phyloP scores from a whole-genome alignment of 305 asterid genomes.

The Salvia sclarea region DNA sequence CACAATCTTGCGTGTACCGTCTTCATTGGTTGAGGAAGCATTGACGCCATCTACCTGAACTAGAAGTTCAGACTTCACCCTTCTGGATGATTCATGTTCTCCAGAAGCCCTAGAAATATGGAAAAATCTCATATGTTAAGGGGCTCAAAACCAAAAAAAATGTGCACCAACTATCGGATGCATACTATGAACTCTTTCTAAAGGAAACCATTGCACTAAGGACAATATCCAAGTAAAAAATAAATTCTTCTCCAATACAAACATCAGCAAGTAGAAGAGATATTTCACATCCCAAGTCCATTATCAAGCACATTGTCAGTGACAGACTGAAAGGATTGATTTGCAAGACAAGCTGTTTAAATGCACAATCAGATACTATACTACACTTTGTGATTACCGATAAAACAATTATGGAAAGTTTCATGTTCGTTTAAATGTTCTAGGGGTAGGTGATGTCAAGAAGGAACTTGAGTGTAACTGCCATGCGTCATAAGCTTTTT shows the following conservation, averaged over 20 bases:
- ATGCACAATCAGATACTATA: slow-evolving; percentile 13
- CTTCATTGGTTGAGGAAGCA: slow-evolving; percentile 82
- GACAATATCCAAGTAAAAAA: slow-evolving; percentile 2
- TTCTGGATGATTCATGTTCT: slow-evolving; percentile 93
- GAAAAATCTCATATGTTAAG: slow-evolving; percentile 22
- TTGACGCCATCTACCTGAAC: slow-evolving; percentile 98
- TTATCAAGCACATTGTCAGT: not conserved
- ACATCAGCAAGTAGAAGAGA: not conserved
- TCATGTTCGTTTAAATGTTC: not conserved
- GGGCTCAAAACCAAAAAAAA: slow-evolving; percentile 24
- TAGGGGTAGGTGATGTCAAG: not conserved
- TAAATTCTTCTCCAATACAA: not conserved
- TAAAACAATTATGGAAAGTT: not conserved
- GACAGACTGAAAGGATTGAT: not conserved
- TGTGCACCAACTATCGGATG: slow-evolving; percentile 10
- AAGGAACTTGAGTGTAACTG: not conserved
- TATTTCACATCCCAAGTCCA: slow-evolving; percentile 1
- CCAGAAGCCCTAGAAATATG: slow-evolving; percentile 74
- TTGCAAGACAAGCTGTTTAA: not conserved
- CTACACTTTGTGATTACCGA: not conserved
- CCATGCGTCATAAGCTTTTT: not conserved
- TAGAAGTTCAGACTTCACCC: slow-evolving; percentile 94
- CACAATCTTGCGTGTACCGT: slow-evolving; percentile 88
- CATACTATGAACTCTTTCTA: not conserved
- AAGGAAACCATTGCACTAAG: not conserved